Percentiles rank a stretch among this genome's conserved stretches.
These are phyloP conservation scores for Leccinellum luteum DNA, from an alignment of 768 basidiomycete genomes.

Conservation along the genomic window DNA sequence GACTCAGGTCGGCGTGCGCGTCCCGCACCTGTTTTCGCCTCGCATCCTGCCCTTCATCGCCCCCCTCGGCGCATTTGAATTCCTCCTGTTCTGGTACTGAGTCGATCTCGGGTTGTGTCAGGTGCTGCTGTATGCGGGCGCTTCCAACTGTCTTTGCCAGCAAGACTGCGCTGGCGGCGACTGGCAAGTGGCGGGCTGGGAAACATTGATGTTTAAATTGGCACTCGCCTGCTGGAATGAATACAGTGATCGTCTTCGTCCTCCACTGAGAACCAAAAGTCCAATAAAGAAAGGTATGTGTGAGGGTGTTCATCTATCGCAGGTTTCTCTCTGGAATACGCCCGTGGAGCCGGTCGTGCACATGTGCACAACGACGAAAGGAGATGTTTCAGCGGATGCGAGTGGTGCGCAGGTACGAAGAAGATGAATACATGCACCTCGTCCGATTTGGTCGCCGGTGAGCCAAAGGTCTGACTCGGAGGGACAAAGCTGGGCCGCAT, in stretches of 20 bases:
- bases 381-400: too few species aligned
- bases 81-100: conserved; percentile 88
- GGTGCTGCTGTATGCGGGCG: conserved; percentile 71
- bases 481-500: too few species aligned
- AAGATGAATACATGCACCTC: too few species aligned
- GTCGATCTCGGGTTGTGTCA: conserved; percentile 78
- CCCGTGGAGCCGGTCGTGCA: neutral
- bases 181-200: conserved; percentile 54
- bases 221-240: conserved; percentile 2
- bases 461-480: too few species aligned
- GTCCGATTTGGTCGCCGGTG: too few species aligned
- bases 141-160: conserved; percentile 68
- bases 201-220: conserved; percentile 17
- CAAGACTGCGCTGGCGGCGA: conserved; percentile 65
- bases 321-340: neutral
- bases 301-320: neutral
- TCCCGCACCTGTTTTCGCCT: conserved; percentile 62
- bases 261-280: neutral
- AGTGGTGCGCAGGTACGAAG: too few species aligned
- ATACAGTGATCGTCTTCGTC: neutral
- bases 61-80: conserved; percentile 74
- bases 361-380: neutral
- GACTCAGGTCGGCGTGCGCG: conserved; percentile 54
- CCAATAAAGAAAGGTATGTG: neutral
- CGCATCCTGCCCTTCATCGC: conserved; percentile 68